These are phyloP conservation scores for Rosellinia necatrix DNA, from an alignment of 2,329 filamentous ascomycete species.

Conservation along the genomic window DNA sequence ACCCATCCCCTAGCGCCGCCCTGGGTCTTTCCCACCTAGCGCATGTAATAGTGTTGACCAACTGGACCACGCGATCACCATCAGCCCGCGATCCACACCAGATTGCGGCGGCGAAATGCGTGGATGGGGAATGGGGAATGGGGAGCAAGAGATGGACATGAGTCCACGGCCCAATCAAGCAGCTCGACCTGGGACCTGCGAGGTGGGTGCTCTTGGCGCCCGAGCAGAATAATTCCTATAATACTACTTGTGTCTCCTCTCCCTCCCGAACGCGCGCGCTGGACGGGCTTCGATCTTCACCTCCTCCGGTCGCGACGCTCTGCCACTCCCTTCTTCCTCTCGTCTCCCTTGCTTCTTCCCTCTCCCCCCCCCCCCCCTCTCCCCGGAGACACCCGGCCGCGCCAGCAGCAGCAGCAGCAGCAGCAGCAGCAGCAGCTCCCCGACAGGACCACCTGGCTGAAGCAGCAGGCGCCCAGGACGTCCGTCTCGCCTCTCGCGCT, in stretches of 20 bases:
- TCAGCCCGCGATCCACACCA: not conserved
- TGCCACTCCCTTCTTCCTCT: slow-evolving; percentile 4
- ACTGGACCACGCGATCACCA: slow-evolving; percentile 33
- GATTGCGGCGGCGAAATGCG: slow-evolving; percentile 15
- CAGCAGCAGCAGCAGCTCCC: no score
- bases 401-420: no score
- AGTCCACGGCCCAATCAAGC: slow-evolving; percentile 20
- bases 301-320: slow-evolving; percentile 17
- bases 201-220: slow-evolving; percentile 15
- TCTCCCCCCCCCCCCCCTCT: slow-evolving; percentile 13
- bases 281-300: slow-evolving; percentile 4
- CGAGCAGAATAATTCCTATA: slow-evolving; percentile 10
- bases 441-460: no score
- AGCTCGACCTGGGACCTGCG: slow-evolving; percentile 13
- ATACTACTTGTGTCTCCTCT: slow-evolving; percentile 23
- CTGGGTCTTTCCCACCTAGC: slow-evolving; percentile 28
- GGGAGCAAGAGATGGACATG: slow-evolving; percentile 12
- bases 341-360: slow-evolving; percentile 4
- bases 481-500: not conserved
- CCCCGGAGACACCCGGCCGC: slow-evolving; percentile 19
- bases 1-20: slow-evolving; percentile 31
- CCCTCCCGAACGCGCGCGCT: not conserved
- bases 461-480: no score
- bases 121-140: not conserved
- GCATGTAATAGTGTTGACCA: slow-evolving; percentile 36